Conservation (phyloP, 2,329 filamentous ascomycete genomes). For the Venturia effusa region DNA sequence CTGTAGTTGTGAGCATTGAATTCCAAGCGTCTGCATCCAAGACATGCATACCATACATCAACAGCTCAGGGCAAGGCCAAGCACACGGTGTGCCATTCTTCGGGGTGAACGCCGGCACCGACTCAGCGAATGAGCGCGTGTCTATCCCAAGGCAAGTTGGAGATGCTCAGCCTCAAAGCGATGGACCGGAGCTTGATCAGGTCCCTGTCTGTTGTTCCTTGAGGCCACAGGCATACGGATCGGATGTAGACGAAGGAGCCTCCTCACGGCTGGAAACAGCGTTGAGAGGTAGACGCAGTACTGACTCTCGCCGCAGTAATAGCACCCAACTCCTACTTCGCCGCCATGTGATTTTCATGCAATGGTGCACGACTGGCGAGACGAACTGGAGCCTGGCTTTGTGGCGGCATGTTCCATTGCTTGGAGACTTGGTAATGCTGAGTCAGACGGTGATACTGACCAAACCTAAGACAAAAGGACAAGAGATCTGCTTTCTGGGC, state of each 20-base stretch:
- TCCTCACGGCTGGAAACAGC: neutral
- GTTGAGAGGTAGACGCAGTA: neutral
- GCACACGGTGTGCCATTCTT: neutral
- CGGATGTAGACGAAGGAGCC: neutral
- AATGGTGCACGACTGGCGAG: neutral
- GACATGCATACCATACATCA: neutral
- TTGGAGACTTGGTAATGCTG: neutral
- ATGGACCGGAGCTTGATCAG: neutral
- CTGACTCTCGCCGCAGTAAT: neutral
- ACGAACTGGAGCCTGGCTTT: too few relatives aligned
- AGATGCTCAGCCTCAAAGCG: neutral
- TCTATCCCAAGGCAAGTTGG: neutral
- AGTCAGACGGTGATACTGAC: neutral
- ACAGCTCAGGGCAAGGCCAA: neutral
- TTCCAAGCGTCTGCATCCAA: neutral
- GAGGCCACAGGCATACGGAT: neutral
- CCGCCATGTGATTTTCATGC: neutral
- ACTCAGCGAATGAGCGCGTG: neutral
- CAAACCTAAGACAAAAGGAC: neutral
- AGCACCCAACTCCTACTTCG: neutral
- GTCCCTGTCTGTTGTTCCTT: neutral
- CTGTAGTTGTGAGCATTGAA: too few relatives aligned
- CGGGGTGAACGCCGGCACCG: neutral
- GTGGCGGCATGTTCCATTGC: neutral
- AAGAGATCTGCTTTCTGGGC: neutral